phyloP scores from a whole-genome alignment of 2,329 filamentous ascomycete species.

The Tolypocladium endophyticum region DNA sequence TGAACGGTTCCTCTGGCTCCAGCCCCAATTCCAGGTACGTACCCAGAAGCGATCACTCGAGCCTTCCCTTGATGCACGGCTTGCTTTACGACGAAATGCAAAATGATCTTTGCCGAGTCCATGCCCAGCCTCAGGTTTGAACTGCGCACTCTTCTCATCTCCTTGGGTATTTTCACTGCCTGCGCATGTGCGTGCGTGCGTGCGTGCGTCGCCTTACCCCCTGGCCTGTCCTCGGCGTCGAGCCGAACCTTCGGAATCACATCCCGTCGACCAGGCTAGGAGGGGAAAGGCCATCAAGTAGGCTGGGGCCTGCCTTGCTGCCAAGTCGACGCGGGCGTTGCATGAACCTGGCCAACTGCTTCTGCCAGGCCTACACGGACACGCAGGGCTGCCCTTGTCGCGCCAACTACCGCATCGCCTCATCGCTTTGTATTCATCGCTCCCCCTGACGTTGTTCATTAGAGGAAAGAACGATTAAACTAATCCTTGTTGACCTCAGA shows the following conservation, averaged over 20 bases:
- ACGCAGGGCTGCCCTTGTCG: neutral
- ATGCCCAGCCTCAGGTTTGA: neutral
- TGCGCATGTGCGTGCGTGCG: neutral
- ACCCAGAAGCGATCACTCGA: neutral
- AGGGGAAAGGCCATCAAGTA: neutral
- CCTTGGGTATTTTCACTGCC: neutral
- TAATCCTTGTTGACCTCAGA: neutral
- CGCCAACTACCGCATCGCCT: neutral
- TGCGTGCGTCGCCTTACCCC: neutral
- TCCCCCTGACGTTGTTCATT: neutral
- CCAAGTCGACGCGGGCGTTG: neutral
- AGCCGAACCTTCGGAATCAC: conserved; percentile 1
- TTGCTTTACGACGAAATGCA: neutral
- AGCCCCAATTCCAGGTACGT: neutral
- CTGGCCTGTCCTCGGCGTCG: neutral
- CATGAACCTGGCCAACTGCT: neutral
- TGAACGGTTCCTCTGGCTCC: neutral
- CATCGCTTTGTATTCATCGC: neutral
- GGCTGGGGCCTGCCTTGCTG: neutral
- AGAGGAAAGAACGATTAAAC: neutral
- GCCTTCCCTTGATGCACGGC: neutral
- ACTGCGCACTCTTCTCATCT: neutral
- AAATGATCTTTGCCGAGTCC: neutral
- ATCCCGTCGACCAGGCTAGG: neutral
- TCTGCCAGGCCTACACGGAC: neutral